Conservation (phyloP, 257 asterid genomes). For the Oldenlandia corymbosa region DNA sequence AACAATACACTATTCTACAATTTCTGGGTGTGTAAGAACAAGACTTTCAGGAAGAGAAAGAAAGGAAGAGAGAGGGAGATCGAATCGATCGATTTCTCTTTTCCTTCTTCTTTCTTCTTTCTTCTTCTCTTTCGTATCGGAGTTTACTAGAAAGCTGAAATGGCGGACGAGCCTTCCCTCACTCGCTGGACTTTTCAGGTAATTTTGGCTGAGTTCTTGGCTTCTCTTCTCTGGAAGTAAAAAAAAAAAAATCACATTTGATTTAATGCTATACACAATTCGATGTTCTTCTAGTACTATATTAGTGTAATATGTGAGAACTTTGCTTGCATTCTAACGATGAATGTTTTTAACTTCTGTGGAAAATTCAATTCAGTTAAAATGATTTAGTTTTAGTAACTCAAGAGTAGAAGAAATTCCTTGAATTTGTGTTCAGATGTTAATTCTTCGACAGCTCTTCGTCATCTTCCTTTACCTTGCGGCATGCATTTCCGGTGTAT, state of each 20-base stretch:
- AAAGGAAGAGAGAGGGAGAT: constrained; percentile 12
- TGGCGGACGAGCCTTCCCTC: constrained; percentile 84
- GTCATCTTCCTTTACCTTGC: neutral
- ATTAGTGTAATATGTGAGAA: too few relatives aligned
- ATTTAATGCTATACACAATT: neutral
- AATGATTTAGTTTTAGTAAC: too few relatives aligned
- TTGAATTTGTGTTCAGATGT: neutral
- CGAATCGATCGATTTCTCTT: too few relatives aligned
- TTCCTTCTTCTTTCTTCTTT: constrained; percentile 14
- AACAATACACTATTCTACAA: neutral
- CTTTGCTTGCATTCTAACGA: too few relatives aligned
- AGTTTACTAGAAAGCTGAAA: constrained; percentile 14
- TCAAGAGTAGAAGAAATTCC: neutral
- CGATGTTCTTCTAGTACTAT: neutral
- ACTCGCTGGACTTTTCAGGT: constrained; percentile 98
- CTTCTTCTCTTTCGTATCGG: constrained; percentile 3
- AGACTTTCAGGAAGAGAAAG: constrained; percentile 12
- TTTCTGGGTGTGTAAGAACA: neutral
- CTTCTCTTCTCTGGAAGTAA: neutral
- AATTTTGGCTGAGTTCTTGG: neutral
- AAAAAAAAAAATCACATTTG: neutral
- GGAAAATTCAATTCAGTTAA: neutral
- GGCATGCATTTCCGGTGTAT: neutral
- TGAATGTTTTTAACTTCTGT: neutral
- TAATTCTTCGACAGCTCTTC: neutral